Percentiles rank a stretch among this genome's conserved stretches.
Conservation (phyloP, 208 protist genomes). For the Leptomonas seymouri region DNA sequence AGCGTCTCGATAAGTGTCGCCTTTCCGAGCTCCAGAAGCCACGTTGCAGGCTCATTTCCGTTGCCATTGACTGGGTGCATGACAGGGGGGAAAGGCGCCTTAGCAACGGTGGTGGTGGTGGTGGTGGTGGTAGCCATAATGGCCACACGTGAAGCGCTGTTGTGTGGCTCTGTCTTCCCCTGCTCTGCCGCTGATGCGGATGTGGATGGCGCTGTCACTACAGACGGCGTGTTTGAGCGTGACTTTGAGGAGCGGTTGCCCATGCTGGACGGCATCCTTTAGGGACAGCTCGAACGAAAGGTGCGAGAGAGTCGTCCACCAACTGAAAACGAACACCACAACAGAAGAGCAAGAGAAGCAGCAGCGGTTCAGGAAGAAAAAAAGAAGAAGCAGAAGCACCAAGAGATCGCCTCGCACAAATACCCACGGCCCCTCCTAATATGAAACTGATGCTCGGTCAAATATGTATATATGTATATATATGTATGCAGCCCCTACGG, state of each 20-base stretch:
- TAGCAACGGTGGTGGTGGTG: neutral
- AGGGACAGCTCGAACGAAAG: neutral
- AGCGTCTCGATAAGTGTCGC: constrained; percentile 2
- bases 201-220: neutral
- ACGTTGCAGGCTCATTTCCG: neutral
- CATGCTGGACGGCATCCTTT: neutral
- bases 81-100: neutral
- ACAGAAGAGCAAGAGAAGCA: neutral
- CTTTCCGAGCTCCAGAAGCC: neutral
- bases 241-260: constrained; percentile 4
- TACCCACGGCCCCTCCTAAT: no score
- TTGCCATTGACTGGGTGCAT: neutral
- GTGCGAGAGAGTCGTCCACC: no score
- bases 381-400: neutral
- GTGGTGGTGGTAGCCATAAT: no score
- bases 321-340: neutral
- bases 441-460: no score
- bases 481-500: no score
- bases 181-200: neutral
- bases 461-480: no score
- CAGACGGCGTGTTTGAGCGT: neutral
- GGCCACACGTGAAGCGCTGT: neutral
- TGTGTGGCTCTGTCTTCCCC: neutral
- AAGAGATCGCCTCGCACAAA: no score
- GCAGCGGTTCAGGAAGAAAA: neutral